Percentiles rank a stretch among this genome's conserved stretches.
Evolutionary conservation across 306 rosid species (phyloP).

Genomic region (Amphicarpaea edgeworthii): DNA sequence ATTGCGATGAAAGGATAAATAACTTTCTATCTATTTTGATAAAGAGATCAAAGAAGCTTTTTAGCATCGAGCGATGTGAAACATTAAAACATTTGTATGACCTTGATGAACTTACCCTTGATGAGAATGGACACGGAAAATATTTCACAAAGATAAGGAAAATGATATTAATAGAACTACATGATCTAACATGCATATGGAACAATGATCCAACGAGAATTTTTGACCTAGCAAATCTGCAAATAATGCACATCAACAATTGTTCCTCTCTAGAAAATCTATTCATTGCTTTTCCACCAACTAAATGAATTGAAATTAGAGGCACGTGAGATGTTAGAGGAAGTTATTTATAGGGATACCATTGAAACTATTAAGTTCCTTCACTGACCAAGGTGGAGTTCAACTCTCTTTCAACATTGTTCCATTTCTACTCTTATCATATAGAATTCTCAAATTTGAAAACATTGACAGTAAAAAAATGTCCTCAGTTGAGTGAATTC

Average conservation of each 20-base stretch:
- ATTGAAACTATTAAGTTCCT: neutral
- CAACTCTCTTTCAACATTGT: neutral
- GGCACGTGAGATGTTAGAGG: neutral
- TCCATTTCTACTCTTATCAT: accelerated
- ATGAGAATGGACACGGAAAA: neutral
- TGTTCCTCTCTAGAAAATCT: neutral
- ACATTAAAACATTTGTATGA: neutral
- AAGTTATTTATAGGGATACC: neutral
- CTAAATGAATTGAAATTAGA: neutral
- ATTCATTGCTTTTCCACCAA: neutral
- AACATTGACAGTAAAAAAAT: neutral
- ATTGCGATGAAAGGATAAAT: neutral
- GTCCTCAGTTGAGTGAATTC: neutral
- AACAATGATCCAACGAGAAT: no score
- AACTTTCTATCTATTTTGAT: neutral
- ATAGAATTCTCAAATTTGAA: neutral
- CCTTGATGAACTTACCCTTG: neutral
- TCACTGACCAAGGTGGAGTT: neutral
- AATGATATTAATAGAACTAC: neutral
- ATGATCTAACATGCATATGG: no score
- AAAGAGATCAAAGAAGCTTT: neutral
- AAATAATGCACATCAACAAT: no score
- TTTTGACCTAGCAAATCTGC: no score
- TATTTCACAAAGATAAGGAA: neutral
- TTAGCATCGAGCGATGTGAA: neutral